These are phyloP conservation scores for Lactifluus hygrophoroides DNA, from an alignment of 768 basidiomycete genomes.

Conservation along the genomic window DNA sequence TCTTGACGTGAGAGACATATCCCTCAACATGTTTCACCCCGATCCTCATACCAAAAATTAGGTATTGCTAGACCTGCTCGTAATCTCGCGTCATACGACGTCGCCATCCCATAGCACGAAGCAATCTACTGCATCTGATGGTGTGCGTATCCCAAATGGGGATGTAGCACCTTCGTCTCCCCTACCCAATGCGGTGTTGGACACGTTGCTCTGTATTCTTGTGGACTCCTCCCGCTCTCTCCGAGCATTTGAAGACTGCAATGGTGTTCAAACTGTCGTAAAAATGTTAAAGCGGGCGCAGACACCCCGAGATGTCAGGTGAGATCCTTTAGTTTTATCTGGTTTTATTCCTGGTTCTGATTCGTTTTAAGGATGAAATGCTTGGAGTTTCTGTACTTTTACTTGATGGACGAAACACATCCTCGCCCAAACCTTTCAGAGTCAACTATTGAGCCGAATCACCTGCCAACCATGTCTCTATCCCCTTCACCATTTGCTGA, in stretches of 20 bases:
- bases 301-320: slow-evolving; percentile 86
- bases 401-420: slow-evolving; percentile 74
- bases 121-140: slow-evolving; percentile 24
- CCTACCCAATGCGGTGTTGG: slow-evolving; percentile 53
- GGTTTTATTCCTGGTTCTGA: not conserved
- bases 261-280: slow-evolving; percentile 77
- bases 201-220: slow-evolving; percentile 80
- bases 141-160: slow-evolving; percentile 19
- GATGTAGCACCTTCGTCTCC: slow-evolving; percentile 2
- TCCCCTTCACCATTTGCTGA: slow-evolving; percentile 21
- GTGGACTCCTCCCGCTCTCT: slow-evolving; percentile 75
- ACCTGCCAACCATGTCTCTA: slow-evolving; percentile 34
- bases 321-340: slow-evolving; percentile 21
- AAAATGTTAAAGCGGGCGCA: slow-evolving; percentile 79
- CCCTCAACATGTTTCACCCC: not conserved
- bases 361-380: slow-evolving; percentile 74
- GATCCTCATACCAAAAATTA: slow-evolving; percentile 24
- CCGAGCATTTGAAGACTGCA: slow-evolving; percentile 67
- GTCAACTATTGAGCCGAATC: slow-evolving; percentile 25
- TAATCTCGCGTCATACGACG: slow-evolving; percentile 55
- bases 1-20: slow-evolving; percentile 46
- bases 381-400: slow-evolving; percentile 91
- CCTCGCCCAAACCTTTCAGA: slow-evolving; percentile 19
- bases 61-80: slow-evolving; percentile 65
- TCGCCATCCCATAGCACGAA: slow-evolving; percentile 16